Conservation (phyloP, 1,139 yeast genomes). For the Meyerozyma smithsonii region DNA sequence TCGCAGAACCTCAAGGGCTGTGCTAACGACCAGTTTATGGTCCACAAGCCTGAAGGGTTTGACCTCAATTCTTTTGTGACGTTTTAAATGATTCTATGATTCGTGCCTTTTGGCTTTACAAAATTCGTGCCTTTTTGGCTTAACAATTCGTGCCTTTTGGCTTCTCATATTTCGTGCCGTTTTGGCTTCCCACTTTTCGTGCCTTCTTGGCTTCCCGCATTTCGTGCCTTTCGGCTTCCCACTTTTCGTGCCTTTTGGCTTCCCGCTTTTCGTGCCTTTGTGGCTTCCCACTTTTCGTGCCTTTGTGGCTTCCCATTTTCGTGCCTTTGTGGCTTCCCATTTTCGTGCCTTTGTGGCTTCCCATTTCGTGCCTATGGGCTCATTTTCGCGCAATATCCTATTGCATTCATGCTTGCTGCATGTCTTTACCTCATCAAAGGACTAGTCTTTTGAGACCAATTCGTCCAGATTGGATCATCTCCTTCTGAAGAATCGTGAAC, state of each 20-base stretch:
- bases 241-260: constrained; percentile 1
- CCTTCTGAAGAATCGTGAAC: background rate
- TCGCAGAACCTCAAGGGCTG: constrained; percentile 10
- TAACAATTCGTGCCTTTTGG: constrained; percentile 1
- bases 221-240: constrained; percentile 2
- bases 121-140: constrained; percentile 2
- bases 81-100: constrained; percentile 11
- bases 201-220: background rate
- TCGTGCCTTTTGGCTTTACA: constrained; percentile 2
- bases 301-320: background rate
- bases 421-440: too few relatives aligned
- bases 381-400: background rate
- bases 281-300: background rate
- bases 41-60: constrained; percentile 25
- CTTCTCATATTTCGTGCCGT: constrained; percentile 2
- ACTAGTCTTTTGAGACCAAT: background rate
- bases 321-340: background rate
- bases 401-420: too few relatives aligned
- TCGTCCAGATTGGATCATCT: background rate
- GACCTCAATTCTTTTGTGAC: constrained; percentile 29
- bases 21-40: constrained; percentile 22
- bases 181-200: background rate
- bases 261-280: background rate
- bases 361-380: constrained; percentile 1
- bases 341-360: background rate